Evolutionary conservation across 2,329 filamentous ascomycete species (phyloP), one percentile per base, ranked within the genome.

Genomic region (Trichoderma sp.): DNA sequence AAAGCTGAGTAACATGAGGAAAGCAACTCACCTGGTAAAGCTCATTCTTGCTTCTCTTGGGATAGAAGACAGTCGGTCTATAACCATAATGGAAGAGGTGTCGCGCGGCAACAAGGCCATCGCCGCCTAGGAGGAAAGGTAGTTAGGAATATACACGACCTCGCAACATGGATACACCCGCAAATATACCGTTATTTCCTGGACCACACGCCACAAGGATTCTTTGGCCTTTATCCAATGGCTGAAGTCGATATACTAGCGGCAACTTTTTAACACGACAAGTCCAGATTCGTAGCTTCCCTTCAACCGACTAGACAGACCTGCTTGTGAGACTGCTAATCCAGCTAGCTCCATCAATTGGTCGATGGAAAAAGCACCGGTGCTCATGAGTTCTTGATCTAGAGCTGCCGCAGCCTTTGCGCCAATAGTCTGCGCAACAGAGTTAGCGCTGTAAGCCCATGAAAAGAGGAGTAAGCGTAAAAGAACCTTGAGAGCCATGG

Each of bases 311-410:
- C 7, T 13, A 13, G 27, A 72, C 83, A 70, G 77, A 94, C 93
- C 89, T 62, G 92, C 94, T 84, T 98, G 94, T 14, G 95, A 95
- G 31, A 98, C 94, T 0, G 94, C 94, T 0, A 99, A 86, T 0
- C 96, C 96, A 55, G 96, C 96, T 8, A 99, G 83, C 78, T 98
- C 96, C 96, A 99, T 98, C 60, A 99, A 84, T 81, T 99, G 96
- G 77, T 98, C 96, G 68, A 99, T 87, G 13, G 93, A 97, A 81
- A 97, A 99, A 10, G 92, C 94, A 0, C 90, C 88, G 13, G 88
- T 87, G 77, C 89, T 92, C 94, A 99, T 98, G 71, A 99, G 89
- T 78, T 99, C 95, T 79, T 92, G 90, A 78, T 99, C 96, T 21
- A 99, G 87, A 59, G 93, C 92, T 0, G 92, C 91, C 0, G 96